A percentile compares a stretch with the other conserved stretches of the same genome.
Evolutionary conservation across 148 eudicot genomes (phyloP).

Genomic region (Talinum fruticosum): DNA sequence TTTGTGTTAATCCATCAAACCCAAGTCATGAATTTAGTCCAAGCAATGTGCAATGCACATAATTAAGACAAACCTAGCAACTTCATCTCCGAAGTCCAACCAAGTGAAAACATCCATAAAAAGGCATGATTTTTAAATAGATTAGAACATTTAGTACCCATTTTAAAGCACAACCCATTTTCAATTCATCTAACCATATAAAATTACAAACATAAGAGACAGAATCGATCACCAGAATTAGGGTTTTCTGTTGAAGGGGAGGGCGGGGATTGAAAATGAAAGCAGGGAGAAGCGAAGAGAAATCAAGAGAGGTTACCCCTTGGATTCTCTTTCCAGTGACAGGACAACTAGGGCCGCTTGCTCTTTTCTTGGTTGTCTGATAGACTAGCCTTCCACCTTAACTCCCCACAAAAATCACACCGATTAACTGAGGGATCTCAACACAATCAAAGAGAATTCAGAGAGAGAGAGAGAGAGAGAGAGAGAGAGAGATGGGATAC

Average conservation of each 20-base stretch:
- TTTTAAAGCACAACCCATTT: too few relatives aligned
- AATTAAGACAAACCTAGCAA: background rate
- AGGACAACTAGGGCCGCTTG: constrained; percentile 68
- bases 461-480: too few relatives aligned
- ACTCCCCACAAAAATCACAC: too few relatives aligned
- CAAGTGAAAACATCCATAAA: background rate
- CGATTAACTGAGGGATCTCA: too few relatives aligned
- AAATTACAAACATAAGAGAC: too few relatives aligned
- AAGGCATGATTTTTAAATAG: background rate
- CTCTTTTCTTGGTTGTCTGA: constrained; percentile 64
- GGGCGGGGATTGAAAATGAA: background rate
- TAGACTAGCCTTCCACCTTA: constrained; percentile 48
- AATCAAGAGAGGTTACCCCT: constrained; percentile 43
- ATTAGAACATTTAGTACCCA: background rate
- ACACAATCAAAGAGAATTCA: too few relatives aligned
- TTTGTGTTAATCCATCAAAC: too few relatives aligned
- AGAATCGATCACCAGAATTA: too few relatives aligned
- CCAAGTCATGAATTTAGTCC: too few relatives aligned
- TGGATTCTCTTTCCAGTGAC: constrained; percentile 79
- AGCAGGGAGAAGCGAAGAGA: background rate
- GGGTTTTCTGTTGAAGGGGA: too few relatives aligned
- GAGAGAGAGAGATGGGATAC: background rate
- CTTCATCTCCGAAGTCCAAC: background rate
- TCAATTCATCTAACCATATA: background rate
- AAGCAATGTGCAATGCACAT: too few relatives aligned